Base-by-base conservation (phyloP, 1,284 basidiomycete genomes). In the Leccinum ponderosum region DNA sequence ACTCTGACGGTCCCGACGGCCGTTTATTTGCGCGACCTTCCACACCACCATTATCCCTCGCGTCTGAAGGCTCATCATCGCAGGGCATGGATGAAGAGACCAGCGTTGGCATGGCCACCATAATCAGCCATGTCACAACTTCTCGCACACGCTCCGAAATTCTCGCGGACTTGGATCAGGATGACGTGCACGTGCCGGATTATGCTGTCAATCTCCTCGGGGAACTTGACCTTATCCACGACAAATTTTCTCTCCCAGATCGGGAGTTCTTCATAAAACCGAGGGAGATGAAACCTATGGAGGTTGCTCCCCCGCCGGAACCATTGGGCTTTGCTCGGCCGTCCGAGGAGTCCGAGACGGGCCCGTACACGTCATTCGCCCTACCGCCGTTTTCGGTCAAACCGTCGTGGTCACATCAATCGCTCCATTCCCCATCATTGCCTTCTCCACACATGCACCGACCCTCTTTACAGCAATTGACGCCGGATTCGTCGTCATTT, bases 331-430 rank as follows among this genome's bases (percentile, higher is more conserved):
- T 9, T 25, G 54, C 66, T 33, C 64, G 25, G 15, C 70, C 72
- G 15, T 72, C 70, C 64, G 70, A 72, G 69, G 70, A 72, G 62
- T 72, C 70, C 50, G 73, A 72, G 47, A 75, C 66, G 51, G 70
- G 70, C 8, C 70, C 70, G 1, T 72, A 75, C 53, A 74, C 60
- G 48, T 74, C 70, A 56, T 72, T 72, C n/a, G 70, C 70, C 39
- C 51, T 75, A 9, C 66, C 71, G 17, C 63, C 71, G 8, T 72
- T 73, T 42, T 29, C 74, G 12, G 59, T 72, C 35, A 64, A 65
- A 42, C 35, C 64, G 1, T 62, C 69, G 20, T 63, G 64, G 62
- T 60, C 72, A 6, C 68, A 53, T 20, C 50, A 60, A 42, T 72
- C 68, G 17, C 62, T 68, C 22, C 52, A 61, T 9, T 50, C 68